Evolutionary conservation across 257 asterid species (phyloP).

Genomic region (Solanum etuberosum): DNA sequence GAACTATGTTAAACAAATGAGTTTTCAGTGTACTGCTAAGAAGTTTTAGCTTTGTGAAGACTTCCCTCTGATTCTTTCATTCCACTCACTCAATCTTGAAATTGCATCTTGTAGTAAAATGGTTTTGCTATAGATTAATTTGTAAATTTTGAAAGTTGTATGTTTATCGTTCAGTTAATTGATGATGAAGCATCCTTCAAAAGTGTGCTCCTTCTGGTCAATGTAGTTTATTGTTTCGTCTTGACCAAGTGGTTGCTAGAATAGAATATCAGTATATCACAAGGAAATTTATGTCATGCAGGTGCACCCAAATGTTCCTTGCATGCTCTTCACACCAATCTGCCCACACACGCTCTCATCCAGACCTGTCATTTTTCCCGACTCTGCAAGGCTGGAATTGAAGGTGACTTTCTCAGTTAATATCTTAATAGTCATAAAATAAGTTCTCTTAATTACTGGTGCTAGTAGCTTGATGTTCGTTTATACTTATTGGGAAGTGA

Average conservation of each 20-base stretch:
- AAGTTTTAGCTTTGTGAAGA: background rate
- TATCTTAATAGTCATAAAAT: background rate
- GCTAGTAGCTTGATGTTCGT: background rate
- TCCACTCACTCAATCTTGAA: background rate
- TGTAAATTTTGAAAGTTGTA: background rate
- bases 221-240: background rate
- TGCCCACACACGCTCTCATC: slow-evolving; percentile 97
- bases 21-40: background rate
- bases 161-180: background rate
- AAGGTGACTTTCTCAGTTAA: slow-evolving; percentile 42
- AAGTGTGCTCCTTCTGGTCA: background rate
- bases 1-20: background rate
- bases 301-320: slow-evolving; percentile 99
- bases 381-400: slow-evolving; percentile 85
- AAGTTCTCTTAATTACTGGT: background rate
- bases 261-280: background rate
- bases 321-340: slow-evolving; percentile 96
- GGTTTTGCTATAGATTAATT: background rate
- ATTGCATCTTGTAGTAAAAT: background rate
- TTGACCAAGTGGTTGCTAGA: background rate
- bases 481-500: background rate
- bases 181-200: background rate
- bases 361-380: slow-evolving; percentile 99
- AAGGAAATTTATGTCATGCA: slow-evolving; percentile 19
- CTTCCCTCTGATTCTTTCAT: background rate